Percentiles rank a stretch among this genome's conserved stretches.
phyloP scores from a whole-genome alignment of 768 basidiomycete genomes.

The Podaxis rugospora region DNA sequence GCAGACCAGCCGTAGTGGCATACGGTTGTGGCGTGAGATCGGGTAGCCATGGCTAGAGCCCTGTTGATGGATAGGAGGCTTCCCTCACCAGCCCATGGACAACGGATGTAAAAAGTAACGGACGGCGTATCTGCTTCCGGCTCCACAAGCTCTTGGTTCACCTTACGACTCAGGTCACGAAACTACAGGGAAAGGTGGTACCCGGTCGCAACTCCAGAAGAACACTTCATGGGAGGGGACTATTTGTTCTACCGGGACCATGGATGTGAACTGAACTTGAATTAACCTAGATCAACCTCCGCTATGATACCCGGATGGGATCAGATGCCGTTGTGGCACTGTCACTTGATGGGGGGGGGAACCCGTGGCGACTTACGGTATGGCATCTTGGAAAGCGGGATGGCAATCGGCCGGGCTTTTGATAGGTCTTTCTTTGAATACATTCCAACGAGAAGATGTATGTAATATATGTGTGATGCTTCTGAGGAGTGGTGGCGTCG shows the following conservation, averaged over 20 bases:
- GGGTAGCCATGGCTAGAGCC: neutral
- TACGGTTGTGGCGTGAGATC: neutral
- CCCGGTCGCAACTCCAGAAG: neutral
- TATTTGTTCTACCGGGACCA: neutral
- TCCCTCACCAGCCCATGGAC: neutral
- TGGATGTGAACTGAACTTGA: no score
- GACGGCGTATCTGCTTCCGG: neutral
- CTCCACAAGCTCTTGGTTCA: neutral
- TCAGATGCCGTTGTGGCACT: no score
- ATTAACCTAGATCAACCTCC: no score
- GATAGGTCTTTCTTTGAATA: no score
- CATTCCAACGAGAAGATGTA: no score
- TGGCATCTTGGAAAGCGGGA: no score
- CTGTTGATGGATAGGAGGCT: no score
- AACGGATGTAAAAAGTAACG: neutral
- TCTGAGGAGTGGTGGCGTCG: neutral
- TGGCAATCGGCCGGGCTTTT: no score
- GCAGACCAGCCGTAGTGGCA: neutral
- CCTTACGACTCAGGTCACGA: neutral
- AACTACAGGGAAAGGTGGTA: neutral
- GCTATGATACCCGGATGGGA: no score
- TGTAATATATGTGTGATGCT: no score
- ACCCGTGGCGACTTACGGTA: no score
- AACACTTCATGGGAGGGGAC: neutral
- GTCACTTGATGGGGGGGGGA: no score